Conservation (phyloP, 176 grass and related monocot genomes). For the Puccinellia tenuiflora region DNA sequence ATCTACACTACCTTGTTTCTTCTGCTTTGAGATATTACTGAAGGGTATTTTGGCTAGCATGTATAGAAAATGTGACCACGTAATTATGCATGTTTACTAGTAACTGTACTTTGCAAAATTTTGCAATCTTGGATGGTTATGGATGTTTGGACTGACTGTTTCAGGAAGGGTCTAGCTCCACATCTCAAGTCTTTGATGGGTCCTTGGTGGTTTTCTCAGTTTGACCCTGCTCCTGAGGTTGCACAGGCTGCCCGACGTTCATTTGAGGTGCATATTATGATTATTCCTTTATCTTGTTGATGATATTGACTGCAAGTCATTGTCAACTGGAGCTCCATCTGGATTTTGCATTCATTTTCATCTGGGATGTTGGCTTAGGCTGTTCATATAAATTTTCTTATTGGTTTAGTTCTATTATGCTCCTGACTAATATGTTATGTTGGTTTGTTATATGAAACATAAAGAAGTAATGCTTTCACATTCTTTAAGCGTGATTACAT, state of each 20-base stretch:
- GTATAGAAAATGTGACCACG: neutral
- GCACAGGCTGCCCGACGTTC: constrained; percentile 79
- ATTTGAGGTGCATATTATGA: constrained; percentile 63
- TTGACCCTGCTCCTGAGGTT: constrained; percentile 87
- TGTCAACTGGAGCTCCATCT: neutral
- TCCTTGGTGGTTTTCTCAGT: constrained; percentile 99
- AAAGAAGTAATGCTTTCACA: neutral
- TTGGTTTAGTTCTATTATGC: neutral
- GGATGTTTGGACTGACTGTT: neutral
- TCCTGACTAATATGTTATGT: neutral
- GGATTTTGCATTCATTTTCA: constrained; percentile 9
- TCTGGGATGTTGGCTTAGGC: neutral
- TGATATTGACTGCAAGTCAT: constrained; percentile 10
- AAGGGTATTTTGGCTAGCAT: neutral
- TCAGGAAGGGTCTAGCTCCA: constrained; percentile 89
- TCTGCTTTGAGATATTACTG: constrained; percentile 9
- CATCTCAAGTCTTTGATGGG: constrained; percentile 95
- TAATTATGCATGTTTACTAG: neutral
- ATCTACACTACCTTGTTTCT: neutral
- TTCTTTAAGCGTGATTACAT: neutral
- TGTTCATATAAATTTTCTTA: neutral
- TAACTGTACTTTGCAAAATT: neutral
- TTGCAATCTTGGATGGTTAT: neutral
- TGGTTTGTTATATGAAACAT: neutral
- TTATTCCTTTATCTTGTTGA: constrained; percentile 3